A percentile compares a stretch with the other conserved stretches of the same genome.
Conservation (phyloP, 2,329 filamentous ascomycete genomes). For the Arachnomyces sp. region DNA sequence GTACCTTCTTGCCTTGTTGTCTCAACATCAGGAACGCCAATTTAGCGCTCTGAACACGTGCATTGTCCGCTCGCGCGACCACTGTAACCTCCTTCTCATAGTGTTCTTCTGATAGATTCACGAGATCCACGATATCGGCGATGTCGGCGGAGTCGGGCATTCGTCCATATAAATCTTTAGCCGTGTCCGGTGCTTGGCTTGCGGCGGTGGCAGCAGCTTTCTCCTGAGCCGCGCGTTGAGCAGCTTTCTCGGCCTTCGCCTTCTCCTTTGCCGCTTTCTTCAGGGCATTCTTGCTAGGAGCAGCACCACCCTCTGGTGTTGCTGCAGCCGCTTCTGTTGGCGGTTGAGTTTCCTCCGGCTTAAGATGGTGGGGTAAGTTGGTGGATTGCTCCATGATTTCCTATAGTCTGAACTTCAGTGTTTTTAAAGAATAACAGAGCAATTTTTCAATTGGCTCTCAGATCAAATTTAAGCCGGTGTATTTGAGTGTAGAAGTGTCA, state of each 20-base stretch:
- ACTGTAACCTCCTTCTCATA: constrained; percentile 66
- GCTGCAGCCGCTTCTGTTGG: constrained; percentile 15
- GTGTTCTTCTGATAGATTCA: constrained; percentile 46
- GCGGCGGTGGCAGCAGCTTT: constrained; percentile 57
- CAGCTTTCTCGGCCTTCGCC: constrained; percentile 76
- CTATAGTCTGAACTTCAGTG: not conserved
- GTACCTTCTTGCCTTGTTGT: constrained; percentile 69
- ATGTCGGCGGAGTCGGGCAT: constrained; percentile 53
- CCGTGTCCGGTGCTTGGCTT: constrained; percentile 51
- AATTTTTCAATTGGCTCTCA: no score
- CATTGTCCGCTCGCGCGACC: constrained; percentile 78
- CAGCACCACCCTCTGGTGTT: constrained; percentile 34
- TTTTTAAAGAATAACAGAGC: no score
- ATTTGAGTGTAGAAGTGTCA: no score
- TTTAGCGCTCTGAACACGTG: constrained; percentile 80
- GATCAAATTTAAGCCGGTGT: no score
- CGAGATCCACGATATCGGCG: constrained; percentile 54
- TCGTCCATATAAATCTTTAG: constrained; percentile 73
- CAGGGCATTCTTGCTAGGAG: constrained; percentile 66
- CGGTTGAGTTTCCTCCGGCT: constrained; percentile 7
- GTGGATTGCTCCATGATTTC: constrained; percentile 12
- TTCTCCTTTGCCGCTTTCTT: constrained; percentile 88
- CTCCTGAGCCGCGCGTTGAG: constrained; percentile 63
- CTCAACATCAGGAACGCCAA: constrained; percentile 84
- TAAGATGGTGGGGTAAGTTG: constrained; percentile 11